Base-by-base conservation (phyloP, 2,329 filamentous ascomycete genomes). In the Aspergillus aculeatus region DNA sequence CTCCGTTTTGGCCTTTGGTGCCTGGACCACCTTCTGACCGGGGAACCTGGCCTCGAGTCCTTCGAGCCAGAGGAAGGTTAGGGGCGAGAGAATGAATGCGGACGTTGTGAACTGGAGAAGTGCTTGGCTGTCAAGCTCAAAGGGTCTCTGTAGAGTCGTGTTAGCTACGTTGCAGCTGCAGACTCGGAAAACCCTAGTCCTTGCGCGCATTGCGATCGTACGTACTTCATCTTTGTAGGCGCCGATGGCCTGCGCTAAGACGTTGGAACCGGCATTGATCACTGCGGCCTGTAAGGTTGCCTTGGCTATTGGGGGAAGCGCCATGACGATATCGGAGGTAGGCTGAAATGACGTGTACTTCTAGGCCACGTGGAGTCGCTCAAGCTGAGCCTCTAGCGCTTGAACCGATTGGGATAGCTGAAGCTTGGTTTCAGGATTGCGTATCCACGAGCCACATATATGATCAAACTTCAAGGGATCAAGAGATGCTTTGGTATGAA, bases 51-150 rank as follows among this genome's bases (percentile, higher is more conserved):
- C 74, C 70, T 86, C 84, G 31, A 86, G 78, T 31, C 78, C 78
- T 57, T 82, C 78, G 65, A 86, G 83, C 84, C 84, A 87, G 57
- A 83, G 72, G 66, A 83, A 86, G 63, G 84, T 85, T 54, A 84
- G 80, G 6, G 84, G 84, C 1, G 83, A 79, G 4, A 81, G 81
- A 47, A 86, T 71, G 57, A 86, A 70, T 2, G 83, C 78, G 55
- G 83, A 78, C 41, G 80, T 74, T 44, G 84, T 78, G 71, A 86
- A 87, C 63, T 83, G 83, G 21, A 83, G 68, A 47, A 86, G 76
- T 29, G 81, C 78, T 31, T 76, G 61, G 1, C 77, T 54, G 59
- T 86, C 82, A 53, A 86, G 73, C 38, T 71, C 64, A 50, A 83
- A 77, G 9, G 79, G 74, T 56, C 62, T 71, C 78, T 80, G 59